Evolutionary conservation across 1,139 yeast species (phyloP), one percentile per base, ranked within the genome.

Genomic region (Pneumocystis carinii): DNA sequence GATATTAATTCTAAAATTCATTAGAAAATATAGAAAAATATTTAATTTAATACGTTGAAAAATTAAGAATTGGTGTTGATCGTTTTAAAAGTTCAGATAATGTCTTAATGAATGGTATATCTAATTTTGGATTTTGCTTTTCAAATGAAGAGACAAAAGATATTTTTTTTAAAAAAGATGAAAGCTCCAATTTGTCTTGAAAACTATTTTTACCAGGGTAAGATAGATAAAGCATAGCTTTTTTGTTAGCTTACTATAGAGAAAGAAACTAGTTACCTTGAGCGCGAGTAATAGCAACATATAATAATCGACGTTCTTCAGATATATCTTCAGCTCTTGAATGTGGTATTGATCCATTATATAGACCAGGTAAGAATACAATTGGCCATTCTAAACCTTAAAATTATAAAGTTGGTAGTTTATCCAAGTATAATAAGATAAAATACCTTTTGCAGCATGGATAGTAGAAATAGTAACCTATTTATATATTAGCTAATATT

Each of bases 271-370:
- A 41, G 14, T 41, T 41, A 41, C 53, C 53, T 41, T 86, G 85
- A 0, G 97, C 95, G 67, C 98, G 78, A 0, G 97, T 90, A 60
- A 86, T 76, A 0, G 96, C 96, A 8, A 92, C 97, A 71, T 88
- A 92, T 67, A 90, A 79, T 70, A 94, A 81, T 62, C 97, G 75
- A 64, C 95, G 76, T 70, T 89, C 97, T 72, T 90, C 97, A 68
- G 85, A 79, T 2, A 82, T 66, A 0, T 75, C 74, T 60, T 77
- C 79, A 2, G 74, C 74, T 3, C 66, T 65, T 39, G 63, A 56
- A 29, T 66, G 67, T n/a, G 73, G 73, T 19, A 69, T 63, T 17
- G 65, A 60, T 70, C 74, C 17, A 69, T 68, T 35, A 78, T 79
- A 71, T 76, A 77, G 41, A 72, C 71, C 59, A 78, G 81, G 35